Conservation (phyloP, 108 stramenopile species). For the Stephanodiscus minutulus region DNA sequence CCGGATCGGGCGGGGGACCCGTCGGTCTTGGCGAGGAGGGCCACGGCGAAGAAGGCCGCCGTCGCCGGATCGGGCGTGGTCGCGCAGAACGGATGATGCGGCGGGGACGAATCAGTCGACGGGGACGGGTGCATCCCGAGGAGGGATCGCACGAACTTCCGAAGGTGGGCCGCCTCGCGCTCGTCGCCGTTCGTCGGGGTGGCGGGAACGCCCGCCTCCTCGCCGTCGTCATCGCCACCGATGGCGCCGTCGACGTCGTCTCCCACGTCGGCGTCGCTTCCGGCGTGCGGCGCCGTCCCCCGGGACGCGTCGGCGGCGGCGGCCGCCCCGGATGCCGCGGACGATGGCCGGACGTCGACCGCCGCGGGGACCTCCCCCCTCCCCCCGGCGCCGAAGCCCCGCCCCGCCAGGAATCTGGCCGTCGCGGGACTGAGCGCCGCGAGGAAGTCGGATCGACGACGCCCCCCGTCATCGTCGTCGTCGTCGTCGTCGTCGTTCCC, state of each 20-base stretch:
- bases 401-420: constrained; percentile 10
- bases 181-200: background rate
- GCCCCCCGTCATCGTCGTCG: background rate
- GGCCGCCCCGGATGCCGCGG: background rate
- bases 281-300: too few relatives aligned
- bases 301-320: background rate
- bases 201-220: background rate
- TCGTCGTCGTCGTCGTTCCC: background rate
- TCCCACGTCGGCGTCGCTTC: constrained; percentile 1
- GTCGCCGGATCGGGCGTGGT: constrained; percentile 52
- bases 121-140: constrained; percentile 24
- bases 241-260: background rate
- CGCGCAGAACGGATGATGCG: constrained; percentile 3
- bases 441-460: constrained; percentile 8
- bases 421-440: constrained; percentile 25
- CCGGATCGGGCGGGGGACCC: background rate
- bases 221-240: background rate
- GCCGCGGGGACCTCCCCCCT: background rate
- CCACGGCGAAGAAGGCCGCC: constrained; percentile 67
- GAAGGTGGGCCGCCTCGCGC: constrained; percentile 25
- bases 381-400: background rate
- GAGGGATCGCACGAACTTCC: constrained; percentile 43
- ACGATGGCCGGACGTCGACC: background rate
- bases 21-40: constrained; percentile 61
- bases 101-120: background rate